Evolutionary conservation across 2,329 filamentous ascomycete species (phyloP).

Genomic region (Alternaria sp.): DNA sequence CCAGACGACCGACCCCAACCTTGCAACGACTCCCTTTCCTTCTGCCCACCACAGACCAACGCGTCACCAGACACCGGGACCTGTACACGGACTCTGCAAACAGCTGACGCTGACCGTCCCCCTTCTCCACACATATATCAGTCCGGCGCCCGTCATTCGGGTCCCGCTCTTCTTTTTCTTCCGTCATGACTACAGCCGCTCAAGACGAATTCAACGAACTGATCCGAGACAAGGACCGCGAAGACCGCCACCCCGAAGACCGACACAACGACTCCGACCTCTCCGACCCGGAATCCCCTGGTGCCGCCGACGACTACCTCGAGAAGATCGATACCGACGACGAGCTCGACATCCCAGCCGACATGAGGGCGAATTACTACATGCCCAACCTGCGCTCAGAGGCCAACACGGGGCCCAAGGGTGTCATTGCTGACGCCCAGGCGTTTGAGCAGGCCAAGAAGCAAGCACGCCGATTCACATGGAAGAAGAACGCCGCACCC

Average conservation of each 20-base stretch:
- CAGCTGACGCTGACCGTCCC: background rate
- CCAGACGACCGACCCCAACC: constrained; percentile 9
- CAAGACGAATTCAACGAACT: constrained; percentile 61
- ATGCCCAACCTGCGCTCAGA: constrained; percentile 69
- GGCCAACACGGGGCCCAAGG: constrained; percentile 81
- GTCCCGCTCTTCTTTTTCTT: constrained; percentile 20
- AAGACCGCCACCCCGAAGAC: constrained; percentile 58
- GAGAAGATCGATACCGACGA: constrained; percentile 64
- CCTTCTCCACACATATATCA: constrained; percentile 34
- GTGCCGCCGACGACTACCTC: constrained; percentile 58
- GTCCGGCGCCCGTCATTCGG: constrained; percentile 6
- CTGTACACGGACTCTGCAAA: background rate
- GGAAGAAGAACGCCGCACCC: constrained; percentile 30
- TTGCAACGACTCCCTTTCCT: constrained; percentile 12
- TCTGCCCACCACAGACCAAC: constrained; percentile 8
- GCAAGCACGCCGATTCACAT: constrained; percentile 45
- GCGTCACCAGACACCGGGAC: constrained; percentile 10
- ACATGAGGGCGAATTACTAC: constrained; percentile 65
- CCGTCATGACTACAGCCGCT: constrained; percentile 52
- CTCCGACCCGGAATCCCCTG: constrained; percentile 63
- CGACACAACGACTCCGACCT: constrained; percentile 64
- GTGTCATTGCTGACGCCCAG: constrained; percentile 83
- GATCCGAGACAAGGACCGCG: constrained; percentile 54
- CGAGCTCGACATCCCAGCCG: constrained; percentile 52
- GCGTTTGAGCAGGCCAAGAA: constrained; percentile 71